Evolutionary conservation across 345 rosid species (phyloP).

Genomic region (Tarenaya hassleriana): DNA sequence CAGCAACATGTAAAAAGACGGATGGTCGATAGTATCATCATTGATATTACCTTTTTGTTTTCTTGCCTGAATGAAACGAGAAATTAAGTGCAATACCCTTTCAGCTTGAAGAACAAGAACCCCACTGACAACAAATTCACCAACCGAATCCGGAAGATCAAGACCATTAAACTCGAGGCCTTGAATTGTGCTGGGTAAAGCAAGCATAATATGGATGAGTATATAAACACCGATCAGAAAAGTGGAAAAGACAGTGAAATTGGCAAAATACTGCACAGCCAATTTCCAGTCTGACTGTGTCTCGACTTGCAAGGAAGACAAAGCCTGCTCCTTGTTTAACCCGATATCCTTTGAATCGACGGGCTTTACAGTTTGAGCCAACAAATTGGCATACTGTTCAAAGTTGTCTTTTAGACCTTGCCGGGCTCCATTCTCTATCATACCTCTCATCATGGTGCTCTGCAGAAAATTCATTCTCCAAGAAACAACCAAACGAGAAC

Average conservation of each 20-base stretch:
- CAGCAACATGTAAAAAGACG: constrained; percentile 1
- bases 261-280: constrained; percentile 74
- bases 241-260: constrained; percentile 70
- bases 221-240: constrained; percentile 62
- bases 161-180: constrained; percentile 94
- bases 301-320: constrained; percentile 79
- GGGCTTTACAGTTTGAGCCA: constrained; percentile 61
- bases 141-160: constrained; percentile 90
- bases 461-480: constrained; percentile 89
- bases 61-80: constrained; percentile 89
- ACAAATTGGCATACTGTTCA: constrained; percentile 53
- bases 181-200: constrained; percentile 54
- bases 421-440: constrained; percentile 91
- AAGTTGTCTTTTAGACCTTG: constrained; percentile 77
- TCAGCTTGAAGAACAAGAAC: constrained; percentile 76
- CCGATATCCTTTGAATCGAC: constrained; percentile 80
- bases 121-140: constrained; percentile 77
- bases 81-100: constrained; percentile 52
- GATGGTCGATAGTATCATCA: constrained; percentile 3
- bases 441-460: constrained; percentile 87
- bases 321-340: constrained; percentile 71
- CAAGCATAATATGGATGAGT: constrained; percentile 60
- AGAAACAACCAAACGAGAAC: constrained; percentile 73
- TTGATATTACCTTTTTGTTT: constrained; percentile 56
- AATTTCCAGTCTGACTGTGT: constrained; percentile 81